Base-by-base conservation (phyloP, 1,284 basidiomycete species). In the Rhodotorula sp. region DNA sequence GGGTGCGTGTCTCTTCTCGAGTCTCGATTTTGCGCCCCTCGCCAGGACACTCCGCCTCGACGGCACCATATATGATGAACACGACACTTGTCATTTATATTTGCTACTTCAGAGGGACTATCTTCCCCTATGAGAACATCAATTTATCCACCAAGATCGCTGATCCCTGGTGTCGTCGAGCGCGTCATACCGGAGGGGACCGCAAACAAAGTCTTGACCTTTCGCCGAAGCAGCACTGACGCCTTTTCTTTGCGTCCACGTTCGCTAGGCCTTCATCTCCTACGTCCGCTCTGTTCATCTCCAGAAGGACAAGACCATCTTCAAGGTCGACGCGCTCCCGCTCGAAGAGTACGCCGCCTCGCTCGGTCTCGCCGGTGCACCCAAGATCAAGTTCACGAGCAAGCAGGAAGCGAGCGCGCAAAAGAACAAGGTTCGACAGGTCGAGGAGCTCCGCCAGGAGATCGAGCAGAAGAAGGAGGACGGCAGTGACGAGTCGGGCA, bases 251-350 rank as follows among this genome's bases (percentile, higher is more conserved):
- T n/a, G 24, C 22, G 20, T 20, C 8, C 30, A 4, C 79, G 37
- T 42, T 10, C 37, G 37, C 14, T 14, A 97, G 91, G 92, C 95
- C 0, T 97, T 99, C 79, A 91, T 98, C 26, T 96, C 94, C 7
- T 99, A 99, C 80, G 85, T 98, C 76, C 91, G 93, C 29, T 96
- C 94, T 0, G 84, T 99, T 49, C 86, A 96, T 80, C 83, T 99
- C 42, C 95, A 98, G 77, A 95, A 93, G 80, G 89, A 99, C 83
- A 99, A 98, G 80, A 84, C 87, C 2, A 88, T 94, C 74, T 99
- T 99, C 84, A 90, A 93, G 78, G 82, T 98, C 42, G 85, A 87
- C 5, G 87, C 89, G 70, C 85, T 96, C 15, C 94, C 95, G 1
- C 85, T 90, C 5, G 89, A 94, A 76, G 85, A 86, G 30, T 99